A percentile compares a stretch with the other conserved stretches of the same genome.
phyloP scores from a whole-genome alignment of 371 early-diverging fungal species.

The Catenaria anguillulae region DNA sequence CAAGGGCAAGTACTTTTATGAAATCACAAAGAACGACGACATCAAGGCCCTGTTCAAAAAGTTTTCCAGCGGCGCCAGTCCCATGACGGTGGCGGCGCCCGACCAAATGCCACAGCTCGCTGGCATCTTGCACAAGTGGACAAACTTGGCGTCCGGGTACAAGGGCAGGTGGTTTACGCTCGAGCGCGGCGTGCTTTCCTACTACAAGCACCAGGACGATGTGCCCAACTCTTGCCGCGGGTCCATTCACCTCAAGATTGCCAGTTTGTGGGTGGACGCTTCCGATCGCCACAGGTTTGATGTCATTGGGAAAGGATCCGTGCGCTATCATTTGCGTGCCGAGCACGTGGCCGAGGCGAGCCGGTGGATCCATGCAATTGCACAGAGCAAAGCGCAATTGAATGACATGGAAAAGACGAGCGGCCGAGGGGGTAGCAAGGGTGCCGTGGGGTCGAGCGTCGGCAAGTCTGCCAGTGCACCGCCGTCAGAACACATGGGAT shows the following conservation, averaged over 20 bases:
- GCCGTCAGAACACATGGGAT: too few species aligned
- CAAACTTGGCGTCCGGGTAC: conserved; percentile 66
- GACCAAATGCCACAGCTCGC: conserved; percentile 26
- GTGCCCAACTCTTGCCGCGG: conserved; percentile 57
- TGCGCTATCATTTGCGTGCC: conserved; percentile 50
- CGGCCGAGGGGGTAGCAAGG: too few species aligned
- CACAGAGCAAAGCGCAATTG: conserved; percentile 52
- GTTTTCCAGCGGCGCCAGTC: not conserved
- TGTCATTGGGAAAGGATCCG: conserved; percentile 50
- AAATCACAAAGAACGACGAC: conserved; percentile 32
- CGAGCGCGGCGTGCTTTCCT: conserved; percentile 54
- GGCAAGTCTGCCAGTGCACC: too few species aligned
- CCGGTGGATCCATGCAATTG: conserved; percentile 56
- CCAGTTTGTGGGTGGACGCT: conserved; percentile 40
- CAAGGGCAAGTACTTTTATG: conserved; percentile 38
- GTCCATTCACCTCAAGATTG: conserved; percentile 49
- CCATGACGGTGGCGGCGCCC: conserved; percentile 17
- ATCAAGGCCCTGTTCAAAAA: conserved; percentile 34
- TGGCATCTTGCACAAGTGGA: conserved; percentile 47
- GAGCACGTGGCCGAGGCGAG: conserved; percentile 47
- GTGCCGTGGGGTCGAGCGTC: too few species aligned
- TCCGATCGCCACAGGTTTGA: conserved; percentile 54
- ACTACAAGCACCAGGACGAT: conserved; percentile 56
- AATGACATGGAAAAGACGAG: conserved; percentile 17
- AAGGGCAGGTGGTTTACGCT: conserved; percentile 61